Percentiles rank a stretch among this genome's conserved stretches.
Conservation (phyloP, 108 stramenopile genomes). For the Skeletonema tropicum region DNA sequence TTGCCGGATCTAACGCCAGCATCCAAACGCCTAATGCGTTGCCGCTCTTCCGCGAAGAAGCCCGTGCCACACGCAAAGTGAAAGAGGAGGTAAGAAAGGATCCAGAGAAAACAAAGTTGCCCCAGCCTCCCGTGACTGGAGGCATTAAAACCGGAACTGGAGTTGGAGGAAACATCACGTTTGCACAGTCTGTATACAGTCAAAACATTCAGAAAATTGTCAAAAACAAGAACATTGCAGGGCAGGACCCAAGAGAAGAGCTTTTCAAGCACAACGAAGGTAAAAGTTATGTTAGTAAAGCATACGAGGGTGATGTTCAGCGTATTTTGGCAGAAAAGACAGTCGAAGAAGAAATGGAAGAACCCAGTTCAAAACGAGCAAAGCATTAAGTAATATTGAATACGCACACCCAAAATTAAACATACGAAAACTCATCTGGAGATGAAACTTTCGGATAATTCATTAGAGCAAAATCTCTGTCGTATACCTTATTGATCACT, state of each 20-base stretch:
- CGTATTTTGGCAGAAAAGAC: conserved; percentile 81
- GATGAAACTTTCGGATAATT: conserved; percentile 3
- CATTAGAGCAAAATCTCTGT: not conserved
- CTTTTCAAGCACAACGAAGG: conserved; percentile 77
- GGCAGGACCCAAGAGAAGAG: conserved; percentile 84
- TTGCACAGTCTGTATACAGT: conserved; percentile 71
- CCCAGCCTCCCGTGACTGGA: conserved; percentile 77
- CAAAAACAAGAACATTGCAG: conserved; percentile 76
- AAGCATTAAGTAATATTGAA: not conserved
- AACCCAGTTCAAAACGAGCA: conserved; percentile 13
- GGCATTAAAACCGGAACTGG: conserved; percentile 68
- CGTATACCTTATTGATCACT: conserved; percentile 5
- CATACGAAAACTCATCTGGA: not conserved
- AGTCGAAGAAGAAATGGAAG: conserved; percentile 81
- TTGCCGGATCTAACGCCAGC: conserved; percentile 41
- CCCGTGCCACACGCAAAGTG: conserved; percentile 58
- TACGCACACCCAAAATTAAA: no score
- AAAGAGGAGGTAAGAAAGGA: conserved; percentile 63
- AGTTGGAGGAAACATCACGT: conserved; percentile 52
- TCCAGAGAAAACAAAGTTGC: conserved; percentile 60
- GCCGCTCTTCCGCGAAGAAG: conserved; percentile 70
- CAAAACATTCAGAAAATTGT: conserved; percentile 43
- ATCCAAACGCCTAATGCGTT: conserved; percentile 75
- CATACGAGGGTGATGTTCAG: conserved; percentile 63
- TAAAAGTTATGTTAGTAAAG: conserved; percentile 59